These are phyloP conservation scores for Fragilaria radians DNA, from an alignment of 108 stramenopile species.

Conservation along the genomic window DNA sequence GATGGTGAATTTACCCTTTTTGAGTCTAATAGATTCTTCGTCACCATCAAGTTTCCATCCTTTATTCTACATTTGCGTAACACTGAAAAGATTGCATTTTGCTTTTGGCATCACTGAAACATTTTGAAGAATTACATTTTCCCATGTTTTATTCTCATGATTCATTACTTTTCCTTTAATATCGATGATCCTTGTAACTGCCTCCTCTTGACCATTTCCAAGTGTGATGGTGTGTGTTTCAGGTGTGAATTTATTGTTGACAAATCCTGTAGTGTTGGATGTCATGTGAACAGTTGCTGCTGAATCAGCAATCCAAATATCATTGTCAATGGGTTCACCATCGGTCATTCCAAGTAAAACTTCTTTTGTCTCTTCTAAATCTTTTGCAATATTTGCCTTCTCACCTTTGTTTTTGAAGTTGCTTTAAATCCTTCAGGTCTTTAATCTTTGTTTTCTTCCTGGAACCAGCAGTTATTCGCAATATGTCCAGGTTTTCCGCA, in stretches of 20 bases:
- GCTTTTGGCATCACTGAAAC: neutral
- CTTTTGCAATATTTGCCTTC: no score
- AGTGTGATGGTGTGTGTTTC: neutral
- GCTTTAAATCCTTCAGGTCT: no score
- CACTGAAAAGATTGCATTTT: slow-evolving; percentile 9
- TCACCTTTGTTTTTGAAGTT: no score
- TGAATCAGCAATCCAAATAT: neutral
- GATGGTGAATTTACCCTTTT: slow-evolving; percentile 12
- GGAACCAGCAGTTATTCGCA: slow-evolving; percentile 2
- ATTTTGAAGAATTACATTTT: neutral
- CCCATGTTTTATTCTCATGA: neutral
- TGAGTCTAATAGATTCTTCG: slow-evolving; percentile 10
- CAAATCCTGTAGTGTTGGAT: neutral
- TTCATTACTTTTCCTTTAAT: neutral
- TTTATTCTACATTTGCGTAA: slow-evolving; percentile 6
- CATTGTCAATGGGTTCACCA: neutral
- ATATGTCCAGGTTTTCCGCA: slow-evolving; percentile 3
- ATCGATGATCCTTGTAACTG: slow-evolving; percentile 1
- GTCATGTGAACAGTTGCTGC: slow-evolving; percentile 1
- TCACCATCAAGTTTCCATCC: slow-evolving; percentile 30
- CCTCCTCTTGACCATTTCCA: neutral
- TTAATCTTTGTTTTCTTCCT: no score
- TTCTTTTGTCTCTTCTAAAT: no score
- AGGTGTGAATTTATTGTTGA: neutral
- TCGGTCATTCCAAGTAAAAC: no score